Conservation (phyloP, 1,139 yeast genomes). For the Candida freyschussii region DNA sequence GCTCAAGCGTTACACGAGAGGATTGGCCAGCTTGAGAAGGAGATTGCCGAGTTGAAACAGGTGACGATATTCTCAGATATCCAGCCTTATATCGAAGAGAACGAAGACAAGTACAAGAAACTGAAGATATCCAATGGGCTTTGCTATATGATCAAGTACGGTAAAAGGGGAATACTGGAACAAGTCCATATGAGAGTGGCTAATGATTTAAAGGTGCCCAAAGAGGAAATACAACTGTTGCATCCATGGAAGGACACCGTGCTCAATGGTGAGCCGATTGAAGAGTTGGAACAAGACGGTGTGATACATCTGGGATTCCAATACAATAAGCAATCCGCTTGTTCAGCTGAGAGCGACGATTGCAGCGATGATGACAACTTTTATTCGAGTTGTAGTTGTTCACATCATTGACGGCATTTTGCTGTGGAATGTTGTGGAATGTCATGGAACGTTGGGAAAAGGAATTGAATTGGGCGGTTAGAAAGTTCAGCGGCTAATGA, state of each 20-base stretch:
- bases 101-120: slow-evolving; percentile 15
- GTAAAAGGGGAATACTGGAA: slow-evolving; percentile 13
- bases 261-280: slow-evolving; percentile 15
- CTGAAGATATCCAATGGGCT: slow-evolving; percentile 19
- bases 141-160: slow-evolving; percentile 14
- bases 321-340: slow-evolving; percentile 13
- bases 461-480: no score
- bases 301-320: slow-evolving; percentile 20
- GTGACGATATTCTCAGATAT: slow-evolving; percentile 24
- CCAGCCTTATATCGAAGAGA: slow-evolving; percentile 21
- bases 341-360: slow-evolving; percentile 20
- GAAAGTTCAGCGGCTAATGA: no score
- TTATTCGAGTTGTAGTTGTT: slow-evolving; percentile 22
- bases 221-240: slow-evolving; percentile 16
- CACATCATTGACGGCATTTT: slow-evolving; percentile 21
- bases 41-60: slow-evolving; percentile 18
- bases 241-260: slow-evolving; percentile 18
- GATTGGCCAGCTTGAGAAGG: slow-evolving; percentile 19
- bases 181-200: slow-evolving; percentile 19
- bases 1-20: no score
- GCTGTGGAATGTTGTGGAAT: slow-evolving; percentile 2
- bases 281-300: slow-evolving; percentile 12
- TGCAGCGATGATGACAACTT: slow-evolving; percentile 25
- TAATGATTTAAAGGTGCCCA: slow-evolving; percentile 16
- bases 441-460: no score